Conservation (phyloP, 345 rosid genomes). For the Psidium guajava region DNA sequence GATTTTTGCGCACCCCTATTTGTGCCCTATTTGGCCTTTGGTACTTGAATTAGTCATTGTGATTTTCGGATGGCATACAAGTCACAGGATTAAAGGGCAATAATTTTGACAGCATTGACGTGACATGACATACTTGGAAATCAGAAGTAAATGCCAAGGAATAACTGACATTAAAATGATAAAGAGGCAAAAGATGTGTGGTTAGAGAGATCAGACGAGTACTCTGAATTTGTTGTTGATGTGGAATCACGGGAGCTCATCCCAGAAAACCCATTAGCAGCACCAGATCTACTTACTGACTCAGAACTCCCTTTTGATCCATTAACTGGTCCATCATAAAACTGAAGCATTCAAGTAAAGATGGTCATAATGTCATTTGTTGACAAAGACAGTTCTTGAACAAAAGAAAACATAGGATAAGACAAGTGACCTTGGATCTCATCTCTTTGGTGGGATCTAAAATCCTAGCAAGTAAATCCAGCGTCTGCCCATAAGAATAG, state of each 20-base stretch:
- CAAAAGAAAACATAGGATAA: not conserved
- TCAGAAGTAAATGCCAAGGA: not conserved
- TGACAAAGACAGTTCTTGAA: not conserved
- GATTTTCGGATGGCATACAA: not conserved
- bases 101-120: not conserved
- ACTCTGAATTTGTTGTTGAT: not conserved
- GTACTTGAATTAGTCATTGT: not conserved
- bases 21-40: not conserved
- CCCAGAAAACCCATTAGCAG: slow-evolving; percentile 10
- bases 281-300: slow-evolving; percentile 5
- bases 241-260: not conserved
- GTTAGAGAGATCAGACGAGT: not conserved
- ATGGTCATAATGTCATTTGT: not conserved
- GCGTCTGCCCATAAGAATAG: slow-evolving; percentile 30
- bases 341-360: slow-evolving; percentile 27
- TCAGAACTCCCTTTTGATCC: slow-evolving; percentile 16
- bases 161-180: not conserved
- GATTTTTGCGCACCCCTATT: not conserved
- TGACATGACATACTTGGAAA: not conserved
- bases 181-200: not conserved
- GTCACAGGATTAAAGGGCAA: not conserved
- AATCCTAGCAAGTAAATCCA: slow-evolving; percentile 57
- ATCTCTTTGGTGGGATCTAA: slow-evolving; percentile 69
- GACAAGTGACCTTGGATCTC: slow-evolving; percentile 48
- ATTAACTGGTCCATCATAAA: slow-evolving; percentile 48